Conservation (phyloP, 2,329 filamentous ascomycete species). For the Aspergillus sp. region DNA sequence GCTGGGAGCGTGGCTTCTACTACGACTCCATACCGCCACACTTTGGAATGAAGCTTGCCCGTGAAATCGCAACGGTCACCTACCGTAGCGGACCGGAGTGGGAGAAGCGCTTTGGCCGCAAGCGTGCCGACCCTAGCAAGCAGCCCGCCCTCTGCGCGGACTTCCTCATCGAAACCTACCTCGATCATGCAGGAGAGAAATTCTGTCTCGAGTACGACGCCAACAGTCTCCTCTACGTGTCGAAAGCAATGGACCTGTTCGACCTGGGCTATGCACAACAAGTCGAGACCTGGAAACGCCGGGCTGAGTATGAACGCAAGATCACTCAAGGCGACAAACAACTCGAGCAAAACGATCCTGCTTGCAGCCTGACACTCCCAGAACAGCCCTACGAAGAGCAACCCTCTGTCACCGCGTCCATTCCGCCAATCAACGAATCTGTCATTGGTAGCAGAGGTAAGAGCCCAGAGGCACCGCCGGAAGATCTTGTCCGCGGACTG, state of each 20-base stretch:
- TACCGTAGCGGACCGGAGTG: slow-evolving; percentile 95
- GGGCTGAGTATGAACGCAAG: slow-evolving; percentile 54
- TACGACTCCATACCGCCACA: slow-evolving; percentile 84
- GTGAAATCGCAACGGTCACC: slow-evolving; percentile 95
- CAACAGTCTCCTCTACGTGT: slow-evolving; percentile 91
- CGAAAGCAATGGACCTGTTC: slow-evolving; percentile 98
- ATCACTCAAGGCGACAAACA: slow-evolving; percentile 45
- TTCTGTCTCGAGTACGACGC: slow-evolving; percentile 95
- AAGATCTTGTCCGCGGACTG: slow-evolving; percentile 73
- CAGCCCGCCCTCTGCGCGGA: slow-evolving; percentile 93
- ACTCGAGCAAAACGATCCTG: slow-evolving; percentile 35
- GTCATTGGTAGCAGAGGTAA: slow-evolving; percentile 12
- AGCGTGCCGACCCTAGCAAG: slow-evolving; percentile 75
- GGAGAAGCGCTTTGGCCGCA: slow-evolving; percentile 87
- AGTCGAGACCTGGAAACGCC: slow-evolving; percentile 53
- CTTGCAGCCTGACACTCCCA: slow-evolving; percentile 77
- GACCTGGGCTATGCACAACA: slow-evolving; percentile 74
- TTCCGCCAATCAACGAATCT: slow-evolving; percentile 26
- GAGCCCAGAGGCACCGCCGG: slow-evolving; percentile 51
- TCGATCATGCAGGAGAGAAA: slow-evolving; percentile 97
- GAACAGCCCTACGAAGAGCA: slow-evolving; percentile 82
- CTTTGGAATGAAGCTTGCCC: slow-evolving; percentile 93
- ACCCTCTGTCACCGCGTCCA: slow-evolving; percentile 45
- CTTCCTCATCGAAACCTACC: slow-evolving; percentile 95
- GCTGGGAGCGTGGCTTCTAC: slow-evolving; percentile 94